A percentile compares a stretch with the other conserved stretches of the same genome.
These are phyloP conservation scores for Porphyrellus cyaneotinctus DNA, from an alignment of 768 basidiomycete species.

Conservation along the genomic window DNA sequence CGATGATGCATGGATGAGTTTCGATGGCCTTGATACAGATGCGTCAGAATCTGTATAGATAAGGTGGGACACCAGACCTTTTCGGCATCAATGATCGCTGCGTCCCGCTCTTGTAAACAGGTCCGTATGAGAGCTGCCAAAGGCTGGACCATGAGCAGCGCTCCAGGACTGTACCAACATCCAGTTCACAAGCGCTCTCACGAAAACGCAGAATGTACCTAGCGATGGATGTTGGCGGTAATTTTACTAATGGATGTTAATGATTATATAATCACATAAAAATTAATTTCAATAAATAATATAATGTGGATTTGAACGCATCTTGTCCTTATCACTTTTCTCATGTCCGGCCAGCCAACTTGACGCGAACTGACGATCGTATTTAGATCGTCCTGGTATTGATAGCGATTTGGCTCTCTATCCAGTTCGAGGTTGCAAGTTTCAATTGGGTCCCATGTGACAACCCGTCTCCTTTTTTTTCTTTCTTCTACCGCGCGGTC, in stretches of 20 bases:
- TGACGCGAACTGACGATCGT: slow-evolving; percentile 2
- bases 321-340: background rate
- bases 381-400: slow-evolving; percentile 6
- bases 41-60: too few relatives aligned
- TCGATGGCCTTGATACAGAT: too few relatives aligned
- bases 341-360: slow-evolving; percentile 8
- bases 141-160: slow-evolving; percentile 59
- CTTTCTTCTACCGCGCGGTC: background rate
- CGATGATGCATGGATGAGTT: too few relatives aligned
- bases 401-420: slow-evolving; percentile 14
- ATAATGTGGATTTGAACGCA: background rate
- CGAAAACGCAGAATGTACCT: slow-evolving; percentile 7
- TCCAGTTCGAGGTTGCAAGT: slow-evolving; percentile 13
- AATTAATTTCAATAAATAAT: slow-evolving; percentile 4
- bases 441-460: slow-evolving; percentile 16
- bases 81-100: too few relatives aligned
- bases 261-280: slow-evolving; percentile 13
- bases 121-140: slow-evolving; percentile 51
- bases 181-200: background rate
- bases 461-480: background rate
- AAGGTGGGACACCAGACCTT: too few relatives aligned
- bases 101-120: too few relatives aligned
- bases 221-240: slow-evolving; percentile 3
- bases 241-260: slow-evolving; percentile 1
- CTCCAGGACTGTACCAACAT: slow-evolving; percentile 6